Evolutionary conservation across 768 basidiomycete species (phyloP), one percentile per base, ranked within the genome.

Genomic region (Mycena epipterygia): DNA sequence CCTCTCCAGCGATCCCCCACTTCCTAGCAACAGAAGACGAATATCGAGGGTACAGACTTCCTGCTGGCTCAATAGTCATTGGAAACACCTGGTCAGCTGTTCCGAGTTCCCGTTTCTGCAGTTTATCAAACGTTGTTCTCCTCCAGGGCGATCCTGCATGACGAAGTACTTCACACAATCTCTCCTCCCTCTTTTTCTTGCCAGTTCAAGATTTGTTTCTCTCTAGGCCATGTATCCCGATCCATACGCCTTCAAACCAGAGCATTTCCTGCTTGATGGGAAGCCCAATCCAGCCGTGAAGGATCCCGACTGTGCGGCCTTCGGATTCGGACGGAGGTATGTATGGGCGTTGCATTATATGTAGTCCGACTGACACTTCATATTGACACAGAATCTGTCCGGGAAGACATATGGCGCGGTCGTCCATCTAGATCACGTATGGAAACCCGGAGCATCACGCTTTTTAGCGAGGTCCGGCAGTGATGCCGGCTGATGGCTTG

Each of bases 201-300:
- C 16, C 16, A 9, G 39, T 17, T 41, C 39, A 41, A 41, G 13
- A 41, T n/a, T 14, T 41, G 5, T 41, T 41, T 21, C n/a, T n/a
- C n/a, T n/a, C n/a, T n/a, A 78, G 58, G 62, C 64, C 39, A 67
- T 72, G 7, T 86, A 84, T 56, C 79, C 81, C 3, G 73, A 81
- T 23, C 82, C 84, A 29, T 73, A 77, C 14, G 58, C 75, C 12
- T 86, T 86, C 71, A 72, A 70, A 0, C 85, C 84, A 11, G 83
- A 84, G 46, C 77, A 85, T 25, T 85, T 81, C 61, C 67, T 82
- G n/a, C 65, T 68, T 14, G 73, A 77, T 48, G 77, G 76, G 12
- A 62, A 70, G 32, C 53, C 75, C 23, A 66, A 79, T 39, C 63
- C 60, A 6, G 60, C 49, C 7, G 65, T 78, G 3, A 30, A 41